Evolutionary conservation across 1,284 basidiomycete species (phyloP), one percentile per base, ranked within the genome.

Genomic region (Ceratobasidium theobromae): DNA sequence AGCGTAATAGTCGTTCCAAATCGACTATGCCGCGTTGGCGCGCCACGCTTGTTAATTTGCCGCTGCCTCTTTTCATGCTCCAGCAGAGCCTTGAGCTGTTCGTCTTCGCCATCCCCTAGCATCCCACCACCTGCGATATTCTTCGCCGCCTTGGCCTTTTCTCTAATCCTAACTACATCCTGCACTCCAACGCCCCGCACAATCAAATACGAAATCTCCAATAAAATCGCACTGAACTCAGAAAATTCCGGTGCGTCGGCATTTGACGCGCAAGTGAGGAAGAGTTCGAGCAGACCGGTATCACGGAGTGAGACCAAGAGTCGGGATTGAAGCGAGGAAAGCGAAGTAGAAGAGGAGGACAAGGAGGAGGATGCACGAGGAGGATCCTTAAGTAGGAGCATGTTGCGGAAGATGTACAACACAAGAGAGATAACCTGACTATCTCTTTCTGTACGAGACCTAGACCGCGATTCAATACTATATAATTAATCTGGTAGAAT

Each of bases 1-100:
- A 97, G 87, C 12, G 88, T 78, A 69, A 97, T 87, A 1, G 94
- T 96, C 0, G 95, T 97, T 0, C 95, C 95, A 75, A 98, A 98
- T 40, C 95, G 85, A 25, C 93, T 93, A 76, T 98, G 95, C 28
- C 95, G 84, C 16, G 92, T 89, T n/a, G 86, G 81, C 1, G 86
- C 81, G 54, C 82, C 82, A 38, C 86, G 82, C 0, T 83, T 52
- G 23, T 11, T 38, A 25, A 66, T 66, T 21, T 46, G 52, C 30
- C 57, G 65, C 16, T 40, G 28, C 16, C 51, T 54, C 28, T 46
- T 60, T 33, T 70, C 69, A 11, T 48, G 49, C 2, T 60, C 67
- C 41, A 70, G 45, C 9, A 70, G 67, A n/a, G 53, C 68, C 27
- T 55, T 53, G 27, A 70, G 53, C 35, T 70, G 45, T 30, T 52